phyloP scores from a whole-genome alignment of 371 early-diverging fungal genomes.

The Rhizomucor pusillus region DNA sequence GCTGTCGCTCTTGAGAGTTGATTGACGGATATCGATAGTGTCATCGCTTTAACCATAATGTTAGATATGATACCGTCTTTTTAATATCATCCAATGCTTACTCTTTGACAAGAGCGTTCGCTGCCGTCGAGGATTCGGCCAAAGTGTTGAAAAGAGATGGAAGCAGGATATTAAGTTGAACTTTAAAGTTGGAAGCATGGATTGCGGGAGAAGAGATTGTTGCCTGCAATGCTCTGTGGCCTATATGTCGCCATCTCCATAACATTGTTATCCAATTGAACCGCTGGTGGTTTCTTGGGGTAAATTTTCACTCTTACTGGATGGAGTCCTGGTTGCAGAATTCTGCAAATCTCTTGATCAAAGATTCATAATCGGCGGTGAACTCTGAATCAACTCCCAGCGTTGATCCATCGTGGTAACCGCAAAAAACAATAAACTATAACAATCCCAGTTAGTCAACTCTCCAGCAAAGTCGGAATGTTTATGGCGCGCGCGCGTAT shows the following conservation, averaged over 20 bases:
- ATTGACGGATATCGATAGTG: constrained; percentile 20
- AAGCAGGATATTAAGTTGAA: constrained; percentile 54
- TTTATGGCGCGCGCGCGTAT: not conserved
- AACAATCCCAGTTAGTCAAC: too few species aligned
- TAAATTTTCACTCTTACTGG: not conserved
- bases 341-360: constrained; percentile 56
- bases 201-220: constrained; percentile 54
- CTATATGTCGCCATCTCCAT: constrained; percentile 40
- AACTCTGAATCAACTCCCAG: constrained; percentile 66
- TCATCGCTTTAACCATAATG: constrained; percentile 10
- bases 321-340: constrained; percentile 29
- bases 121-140: constrained; percentile 21
- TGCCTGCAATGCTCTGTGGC: constrained; percentile 54
- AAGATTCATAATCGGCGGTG: constrained; percentile 43
- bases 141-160: constrained; percentile 53
- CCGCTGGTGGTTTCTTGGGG: not conserved
- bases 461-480: not conserved
- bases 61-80: not conserved
- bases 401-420: constrained; percentile 66
- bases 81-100: not conserved
- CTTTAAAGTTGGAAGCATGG: constrained; percentile 50
- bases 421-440: constrained; percentile 69
- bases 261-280: not conserved
- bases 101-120: constrained; percentile 30
- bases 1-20: constrained; percentile 16